phyloP scores from a whole-genome alignment of 2,329 filamentous ascomycete genomes.

The Microdochium bolleyi region DNA sequence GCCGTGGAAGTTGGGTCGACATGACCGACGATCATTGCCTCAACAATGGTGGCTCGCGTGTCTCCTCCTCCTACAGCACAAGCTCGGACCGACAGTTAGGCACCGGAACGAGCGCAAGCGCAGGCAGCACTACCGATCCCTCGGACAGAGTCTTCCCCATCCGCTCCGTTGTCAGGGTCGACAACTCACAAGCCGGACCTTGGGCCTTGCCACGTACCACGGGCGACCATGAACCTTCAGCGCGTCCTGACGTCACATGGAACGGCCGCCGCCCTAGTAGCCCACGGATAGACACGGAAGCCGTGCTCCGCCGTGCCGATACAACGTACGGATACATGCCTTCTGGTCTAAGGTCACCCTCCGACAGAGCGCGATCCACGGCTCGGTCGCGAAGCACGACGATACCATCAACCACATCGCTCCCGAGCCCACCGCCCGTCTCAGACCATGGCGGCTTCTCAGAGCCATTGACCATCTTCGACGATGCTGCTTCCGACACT shows the following conservation, averaged over 20 bases:
- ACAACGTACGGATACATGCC: conserved; percentile 6
- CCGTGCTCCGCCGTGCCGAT: conserved; percentile 7
- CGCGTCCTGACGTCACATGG: conserved; percentile 16
- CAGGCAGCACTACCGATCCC: conserved; percentile 21
- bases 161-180: conserved; percentile 67
- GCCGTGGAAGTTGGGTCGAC: not conserved
- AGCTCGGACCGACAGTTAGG: conserved; percentile 31
- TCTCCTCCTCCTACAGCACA: conserved; percentile 31
- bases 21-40: not conserved
- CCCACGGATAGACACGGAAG: conserved; percentile 18
- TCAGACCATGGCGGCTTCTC: conserved; percentile 2
- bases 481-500: conserved; percentile 14
- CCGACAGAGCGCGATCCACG: conserved; percentile 3
- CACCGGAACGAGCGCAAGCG: conserved; percentile 17
- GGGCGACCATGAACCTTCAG: conserved; percentile 28
- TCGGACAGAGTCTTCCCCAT: conserved; percentile 71
- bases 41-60: not conserved
- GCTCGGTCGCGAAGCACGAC: conserved; percentile 6
- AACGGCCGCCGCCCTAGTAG: conserved; percentile 22
- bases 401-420: conserved; percentile 4
- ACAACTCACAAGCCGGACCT: conserved; percentile 32
- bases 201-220: conserved; percentile 21
- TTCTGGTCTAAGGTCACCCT: conserved; percentile 6
- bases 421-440: conserved; percentile 7
- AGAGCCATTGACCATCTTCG: conserved; percentile 10